Evolutionary conservation across 768 basidiomycete species (phyloP), one percentile per base, ranked within the genome.

Genomic region (Phylloporus arenicola): DNA sequence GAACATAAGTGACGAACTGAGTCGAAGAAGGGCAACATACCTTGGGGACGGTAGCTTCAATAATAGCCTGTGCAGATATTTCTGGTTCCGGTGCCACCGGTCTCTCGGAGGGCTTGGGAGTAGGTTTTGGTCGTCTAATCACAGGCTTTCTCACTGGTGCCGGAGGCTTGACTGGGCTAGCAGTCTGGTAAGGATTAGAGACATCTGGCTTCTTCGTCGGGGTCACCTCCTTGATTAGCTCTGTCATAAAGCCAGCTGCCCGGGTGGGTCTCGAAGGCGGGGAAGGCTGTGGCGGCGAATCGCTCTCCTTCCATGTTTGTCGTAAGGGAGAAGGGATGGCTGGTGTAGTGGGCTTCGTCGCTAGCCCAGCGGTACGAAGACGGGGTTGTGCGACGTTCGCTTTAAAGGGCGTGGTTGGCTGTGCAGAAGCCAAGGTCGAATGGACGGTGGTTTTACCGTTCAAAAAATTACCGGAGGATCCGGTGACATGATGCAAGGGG

Each of bases 21-120:
- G 34, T 24, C 25, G n/a, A n/a, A 17, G n/a, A 49, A 43, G 53
- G 37, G 7, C 17, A 24, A 66, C 76, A 51, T 51, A 81, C 83
- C 75, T 82, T 86, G 13, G 88, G 88, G 12, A 89, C 60, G 2
- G 87, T 88, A 3, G 86, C 85, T 67, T 88, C 85, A 40, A 90
- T 84, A 44, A 87, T 83, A 33, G 79, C 80, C 54, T 85, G 84
- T 2, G 82, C 77, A 31, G 82, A 79, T 43, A 72, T 22, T 47
- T 64, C 64, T 2, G 56, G 54, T 24, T 62, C 65, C 51, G 53
- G 65, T 53, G 61, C 67, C 47, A 54, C 59, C 31, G 64, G 59
- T 34, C 65, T 67, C 53, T 63, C 64, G 29, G 52, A 48, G 6
- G 75, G 68, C 54, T 74, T 76, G 11, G 71, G 61, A 22, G 46